phyloP scores from a whole-genome alignment of 306 rosid genomes.

The Quercus wislizeni region DNA sequence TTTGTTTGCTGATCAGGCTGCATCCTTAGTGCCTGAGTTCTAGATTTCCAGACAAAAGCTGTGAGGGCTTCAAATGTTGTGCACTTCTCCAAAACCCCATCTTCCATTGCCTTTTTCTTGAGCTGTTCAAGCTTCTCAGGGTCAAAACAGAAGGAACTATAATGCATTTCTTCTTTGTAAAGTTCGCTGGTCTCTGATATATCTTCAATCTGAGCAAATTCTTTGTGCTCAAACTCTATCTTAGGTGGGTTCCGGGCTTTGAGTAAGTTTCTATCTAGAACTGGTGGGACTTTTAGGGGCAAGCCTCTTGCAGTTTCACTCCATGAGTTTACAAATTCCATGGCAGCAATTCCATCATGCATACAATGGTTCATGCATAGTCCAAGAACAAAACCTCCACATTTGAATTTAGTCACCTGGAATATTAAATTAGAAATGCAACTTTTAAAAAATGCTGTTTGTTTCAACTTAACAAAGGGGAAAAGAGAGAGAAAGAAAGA shows the following conservation, averaged over 20 bases:
- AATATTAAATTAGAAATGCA: not conserved
- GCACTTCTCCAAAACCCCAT: conserved; percentile 55
- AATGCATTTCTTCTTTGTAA: conserved; percentile 43
- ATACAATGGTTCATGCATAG: conserved; percentile 57
- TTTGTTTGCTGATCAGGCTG: conserved; percentile 60
- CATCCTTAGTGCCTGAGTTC: conserved; percentile 65
- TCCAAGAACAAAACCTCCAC: conserved; percentile 79
- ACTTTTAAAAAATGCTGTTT: not conserved
- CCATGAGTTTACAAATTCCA: conserved; percentile 80
- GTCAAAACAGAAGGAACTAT: conserved; percentile 52
- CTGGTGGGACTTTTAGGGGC: conserved; percentile 46
- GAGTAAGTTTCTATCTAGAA: conserved; percentile 64
- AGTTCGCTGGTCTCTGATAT: conserved; percentile 47
- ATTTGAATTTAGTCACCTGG: conserved; percentile 73
- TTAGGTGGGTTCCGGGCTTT: conserved; percentile 59
- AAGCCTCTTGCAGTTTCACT: conserved; percentile 63
- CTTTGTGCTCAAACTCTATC: conserved; percentile 55
- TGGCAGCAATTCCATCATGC: conserved; percentile 69
- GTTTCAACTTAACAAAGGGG: not conserved
- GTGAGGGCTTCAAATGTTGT: conserved; percentile 67
- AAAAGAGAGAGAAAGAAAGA: not conserved
- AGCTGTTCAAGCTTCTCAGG: conserved; percentile 51
- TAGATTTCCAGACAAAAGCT: conserved; percentile 78
- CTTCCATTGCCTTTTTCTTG: conserved; percentile 54
- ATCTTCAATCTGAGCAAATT: conserved; percentile 67